phyloP scores from a whole-genome alignment of 169 alveolate genomes.

The Plasmodium gallinaceum region DNA sequence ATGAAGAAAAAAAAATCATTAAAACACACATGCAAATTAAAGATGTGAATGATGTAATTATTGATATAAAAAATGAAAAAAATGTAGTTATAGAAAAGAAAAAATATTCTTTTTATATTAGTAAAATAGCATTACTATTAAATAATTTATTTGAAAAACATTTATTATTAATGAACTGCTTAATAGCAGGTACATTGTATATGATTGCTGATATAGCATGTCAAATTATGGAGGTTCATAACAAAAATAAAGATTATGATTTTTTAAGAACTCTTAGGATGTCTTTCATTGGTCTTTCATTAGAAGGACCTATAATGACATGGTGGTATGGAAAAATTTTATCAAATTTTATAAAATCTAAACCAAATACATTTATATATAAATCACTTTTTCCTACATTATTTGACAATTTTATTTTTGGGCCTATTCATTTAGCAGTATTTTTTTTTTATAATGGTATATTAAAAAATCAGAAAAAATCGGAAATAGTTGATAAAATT shows the following conservation, averaged over 20 bases:
- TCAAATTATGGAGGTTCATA: conserved; percentile 58
- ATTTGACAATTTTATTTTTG: conserved; percentile 77
- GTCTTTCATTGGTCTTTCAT: conserved; percentile 54
- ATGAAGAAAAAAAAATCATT: not conserved
- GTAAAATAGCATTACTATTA: conserved; percentile 13
- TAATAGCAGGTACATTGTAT: conserved; percentile 68
- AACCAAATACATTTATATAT: conserved; percentile 70
- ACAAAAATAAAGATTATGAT: conserved; percentile 27
- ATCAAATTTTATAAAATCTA: conserved; percentile 65
- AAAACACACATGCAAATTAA: not conserved
- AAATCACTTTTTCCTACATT: conserved; percentile 75
- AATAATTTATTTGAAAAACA: conserved; percentile 77
- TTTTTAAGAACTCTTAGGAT: conserved; percentile 61
- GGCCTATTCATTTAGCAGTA: conserved; percentile 66
- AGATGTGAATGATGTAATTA: conserved; percentile 4
- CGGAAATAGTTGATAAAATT: conserved; percentile 74
- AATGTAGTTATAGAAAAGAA: not conserved
- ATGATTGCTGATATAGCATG: conserved; percentile 70
- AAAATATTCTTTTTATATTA: conserved; percentile 11
- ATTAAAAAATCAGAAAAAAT: conserved; percentile 51
- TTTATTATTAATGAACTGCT: conserved; percentile 65
- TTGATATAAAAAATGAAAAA: conserved; percentile 6
- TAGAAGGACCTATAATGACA: conserved; percentile 76
- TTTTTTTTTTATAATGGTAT: conserved; percentile 74
- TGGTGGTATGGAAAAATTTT: conserved; percentile 77